Evolutionary conservation across 192 early-diverging fungal species (phyloP).

Genomic region (Entophlyctis helioformis): DNA sequence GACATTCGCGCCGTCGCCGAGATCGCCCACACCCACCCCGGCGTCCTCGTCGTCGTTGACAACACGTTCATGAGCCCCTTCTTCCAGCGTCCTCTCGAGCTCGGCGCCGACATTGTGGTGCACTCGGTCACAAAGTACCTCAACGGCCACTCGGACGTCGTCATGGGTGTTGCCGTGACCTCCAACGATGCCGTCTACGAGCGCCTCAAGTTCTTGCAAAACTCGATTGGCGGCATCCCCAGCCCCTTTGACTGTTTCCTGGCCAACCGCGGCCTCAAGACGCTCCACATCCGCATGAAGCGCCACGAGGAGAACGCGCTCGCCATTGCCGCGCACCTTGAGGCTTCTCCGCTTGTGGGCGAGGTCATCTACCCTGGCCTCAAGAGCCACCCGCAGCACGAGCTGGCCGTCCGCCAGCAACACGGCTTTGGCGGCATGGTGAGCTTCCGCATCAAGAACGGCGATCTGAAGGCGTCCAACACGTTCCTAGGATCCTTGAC

Average conservation of each 20-base stretch:
- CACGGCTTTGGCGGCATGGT: constrained; percentile 95
- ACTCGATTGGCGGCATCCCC: constrained; percentile 93
- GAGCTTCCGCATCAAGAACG: constrained; percentile 76
- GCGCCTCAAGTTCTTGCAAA: constrained; percentile 85
- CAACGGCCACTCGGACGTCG: constrained; percentile 97
- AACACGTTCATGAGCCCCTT: constrained; percentile 99
- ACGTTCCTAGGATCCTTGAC: constrained; percentile 66
- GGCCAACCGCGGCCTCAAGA: constrained; percentile 91
- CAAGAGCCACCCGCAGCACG: constrained; percentile 81
- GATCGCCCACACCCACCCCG: constrained; percentile 62
- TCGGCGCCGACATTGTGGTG: constrained; percentile 95
- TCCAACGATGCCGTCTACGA: constrained; percentile 58
- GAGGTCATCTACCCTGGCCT: constrained; percentile 93
- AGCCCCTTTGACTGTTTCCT: constrained; percentile 95
- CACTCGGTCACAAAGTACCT: constrained; percentile 99
- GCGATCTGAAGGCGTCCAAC: constrained; percentile 66
- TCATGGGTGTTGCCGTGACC: constrained; percentile 90
- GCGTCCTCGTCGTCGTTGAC: constrained; percentile 78
- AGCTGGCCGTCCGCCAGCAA: constrained; percentile 76
- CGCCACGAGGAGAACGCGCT: constrained; percentile 79
- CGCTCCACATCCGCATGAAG: constrained; percentile 87
- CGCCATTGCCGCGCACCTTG: constrained; percentile 68
- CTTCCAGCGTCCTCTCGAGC: constrained; percentile 74
- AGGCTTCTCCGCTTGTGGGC: constrained; percentile 56
- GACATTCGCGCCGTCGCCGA: constrained; percentile 76